A percentile compares a stretch with the other conserved stretches of the same genome.
phyloP scores from a whole-genome alignment of 768 basidiomycete species.

The Cystofilobasidium capitatum region DNA sequence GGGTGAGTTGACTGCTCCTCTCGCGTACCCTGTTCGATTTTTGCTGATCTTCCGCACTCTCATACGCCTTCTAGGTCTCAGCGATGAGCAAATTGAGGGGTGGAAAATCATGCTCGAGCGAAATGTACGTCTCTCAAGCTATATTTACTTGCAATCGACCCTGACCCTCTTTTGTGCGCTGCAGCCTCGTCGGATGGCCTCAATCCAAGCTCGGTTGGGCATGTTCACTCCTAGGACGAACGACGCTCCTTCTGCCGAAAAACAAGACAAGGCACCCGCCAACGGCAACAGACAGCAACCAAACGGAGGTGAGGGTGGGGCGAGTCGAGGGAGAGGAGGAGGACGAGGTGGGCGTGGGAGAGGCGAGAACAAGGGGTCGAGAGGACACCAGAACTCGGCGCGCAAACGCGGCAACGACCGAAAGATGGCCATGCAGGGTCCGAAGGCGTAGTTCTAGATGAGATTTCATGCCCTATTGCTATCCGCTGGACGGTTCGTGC shows the following conservation, averaged over 20 bases:
- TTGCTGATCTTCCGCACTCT: background rate
- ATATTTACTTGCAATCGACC: background rate
- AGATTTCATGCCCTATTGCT: slow-evolving; percentile 5
- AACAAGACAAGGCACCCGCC: background rate
- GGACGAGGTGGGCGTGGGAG: slow-evolving; percentile 8
- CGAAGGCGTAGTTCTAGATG: background rate
- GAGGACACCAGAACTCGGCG: slow-evolving; percentile 3
- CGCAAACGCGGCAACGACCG: slow-evolving; percentile 7
- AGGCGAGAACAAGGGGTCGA: slow-evolving; percentile 8
- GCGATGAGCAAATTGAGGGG: slow-evolving; percentile 80
- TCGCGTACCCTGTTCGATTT: background rate
- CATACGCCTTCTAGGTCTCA: slow-evolving; percentile 50
- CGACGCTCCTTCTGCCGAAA: background rate
- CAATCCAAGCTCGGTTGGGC: background rate
- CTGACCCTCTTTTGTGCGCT: background rate
- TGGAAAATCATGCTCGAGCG: slow-evolving; percentile 84
- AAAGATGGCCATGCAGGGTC: slow-evolving; percentile 10
- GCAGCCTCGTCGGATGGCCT: background rate
- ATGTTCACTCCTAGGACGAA: slow-evolving; percentile 2
- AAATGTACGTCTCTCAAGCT: slow-evolving; percentile 51
- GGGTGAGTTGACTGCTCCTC: slow-evolving; percentile 40
- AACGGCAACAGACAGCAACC: background rate
- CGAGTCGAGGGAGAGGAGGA: background rate
- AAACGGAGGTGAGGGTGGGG: background rate
- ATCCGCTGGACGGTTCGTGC: too few species aligned